These are phyloP conservation scores for Candida odintsovae DNA, from an alignment of 805 yeast genomes.

Conservation along the genomic window DNA sequence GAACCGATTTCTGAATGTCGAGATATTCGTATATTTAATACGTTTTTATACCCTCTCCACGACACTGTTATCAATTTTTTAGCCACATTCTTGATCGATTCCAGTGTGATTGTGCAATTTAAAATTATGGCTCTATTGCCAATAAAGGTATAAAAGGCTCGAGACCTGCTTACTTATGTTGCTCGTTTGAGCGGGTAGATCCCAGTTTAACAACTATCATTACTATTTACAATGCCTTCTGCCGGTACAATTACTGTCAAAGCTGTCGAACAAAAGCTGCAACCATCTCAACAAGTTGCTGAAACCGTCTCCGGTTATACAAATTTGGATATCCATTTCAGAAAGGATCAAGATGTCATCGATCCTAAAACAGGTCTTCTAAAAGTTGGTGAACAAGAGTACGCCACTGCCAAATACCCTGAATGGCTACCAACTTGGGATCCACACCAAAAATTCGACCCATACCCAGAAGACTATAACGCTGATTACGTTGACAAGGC, in stretches of 20 bases:
- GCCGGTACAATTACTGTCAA: slow-evolving; percentile 10
- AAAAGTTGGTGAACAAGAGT: slow-evolving; percentile 36
- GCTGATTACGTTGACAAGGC: slow-evolving; percentile 50
- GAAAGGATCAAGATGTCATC: slow-evolving; percentile 44
- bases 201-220: background rate
- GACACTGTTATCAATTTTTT: too few species aligned
- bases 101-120: background rate
- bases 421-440: slow-evolving; percentile 68
- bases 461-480: slow-evolving; percentile 47
- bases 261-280: slow-evolving; percentile 3
- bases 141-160: background rate
- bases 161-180: background rate
- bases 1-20: too few species aligned
- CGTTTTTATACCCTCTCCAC: too few species aligned
- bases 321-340: slow-evolving; percentile 38
- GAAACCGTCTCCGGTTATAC: slow-evolving; percentile 11
- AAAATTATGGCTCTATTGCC: background rate
- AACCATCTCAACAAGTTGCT: background rate
- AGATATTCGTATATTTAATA: too few species aligned
- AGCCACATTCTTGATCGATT: background rate
- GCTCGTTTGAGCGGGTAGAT: background rate
- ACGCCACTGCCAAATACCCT: slow-evolving; percentile 36
- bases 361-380: slow-evolving; percentile 40
- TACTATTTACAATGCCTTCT: slow-evolving; percentile 2
- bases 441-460: slow-evolving; percentile 46